Evolutionary conservation across 768 basidiomycete genomes (phyloP), one percentile per base, ranked within the genome.

Genomic region (Porpolomopsis calyptriformis): DNA sequence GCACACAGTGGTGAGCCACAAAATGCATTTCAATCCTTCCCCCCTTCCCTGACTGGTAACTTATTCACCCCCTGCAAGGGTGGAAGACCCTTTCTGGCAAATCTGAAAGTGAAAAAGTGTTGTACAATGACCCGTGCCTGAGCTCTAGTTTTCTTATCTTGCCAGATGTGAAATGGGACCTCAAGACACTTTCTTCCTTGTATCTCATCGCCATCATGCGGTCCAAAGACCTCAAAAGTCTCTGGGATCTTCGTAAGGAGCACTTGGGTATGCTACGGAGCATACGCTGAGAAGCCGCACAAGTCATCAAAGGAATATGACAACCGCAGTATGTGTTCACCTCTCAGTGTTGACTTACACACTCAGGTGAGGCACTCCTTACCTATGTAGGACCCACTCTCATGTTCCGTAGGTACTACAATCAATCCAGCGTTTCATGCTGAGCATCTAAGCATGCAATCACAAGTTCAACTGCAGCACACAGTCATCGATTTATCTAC

Each of bases 131-230:
- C 10, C 61, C 74, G 0, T 45, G 20, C 18, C 22, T 18, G 22
- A 31, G 3, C 12, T 14, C 35, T 12, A 68, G 73, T 4, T 96
- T 85, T 56, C 53, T 94, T 31, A 80, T 99, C 46, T 64, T 96
- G 0, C 94, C 94, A 0, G 94, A 99, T 64, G 85, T 96, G 78
- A 98, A 97, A 67, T 98, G 94, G 94, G 91, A 98, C 59, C 72
- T 80, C 23, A 74, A 68, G 19, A 85, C 78, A 0, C 52, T 85
- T n/a, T 64, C 76, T 0, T 76, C 87, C 1, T 70, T 99, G 43
- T 98, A 99, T 61, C 80, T 98, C 48, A 68, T 91, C 31, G 89
- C 85, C 0, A 73, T 99, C 47, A 76, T 73, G 0, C 73, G 76
- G 26, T 76, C 82, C 46, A 60, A 72, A 1, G 56, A 66, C 3